Evolutionary conservation across 1,284 basidiomycete genomes (phyloP), one percentile per base, ranked within the genome.

Genomic region (Malassezia nana): DNA sequence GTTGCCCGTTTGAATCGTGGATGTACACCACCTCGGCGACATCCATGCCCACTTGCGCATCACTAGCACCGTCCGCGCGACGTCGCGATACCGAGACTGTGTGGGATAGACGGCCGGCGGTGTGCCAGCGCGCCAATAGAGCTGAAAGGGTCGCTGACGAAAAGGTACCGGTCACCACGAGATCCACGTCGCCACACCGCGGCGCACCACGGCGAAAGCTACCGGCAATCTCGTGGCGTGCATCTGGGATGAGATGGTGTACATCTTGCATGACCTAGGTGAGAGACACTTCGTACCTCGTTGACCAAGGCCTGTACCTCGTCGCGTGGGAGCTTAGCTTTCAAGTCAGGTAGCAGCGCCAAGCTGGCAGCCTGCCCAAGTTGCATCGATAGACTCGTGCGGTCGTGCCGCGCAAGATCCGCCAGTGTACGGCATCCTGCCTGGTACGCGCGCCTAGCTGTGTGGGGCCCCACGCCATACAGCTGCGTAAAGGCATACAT

Each of bases 381-480:
- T 6, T 43, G 53, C 18, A 41, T 26, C 22, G 53, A 39, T 4
- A 55, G 22, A n/a, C 16, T 33, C n/a, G 48, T 59, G 28, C 61
- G 60, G 5, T 60, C 55, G 4, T 56, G 30, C 12, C 56, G 22
- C n/a, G 69, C 51, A 3, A 73, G 62, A 29, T 73, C 70, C 2
- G 49, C 52, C 16, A 67, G 59, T 4, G 54, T 52, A 8, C 70
- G 48, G 18, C 62, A 67, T 1, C 70, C 70, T 1, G 55, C 47
- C 33, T 65, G 62, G 50, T 63, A 73, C 31, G 63, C 63, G n/a
- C 62, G 55, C 9, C 63, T 35, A 0, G 70, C 67, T 4, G 56
- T 59, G 9, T 58, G 61, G 1, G 67, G 67, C 4, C 70, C 70
- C 5, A 73, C 62, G 4, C 69, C 62, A 35, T 73, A 70, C 24